Evolutionary conservation across 495 filamentous ascomycete species (phyloP).

Genomic region (Aspergillus indologenus): DNA sequence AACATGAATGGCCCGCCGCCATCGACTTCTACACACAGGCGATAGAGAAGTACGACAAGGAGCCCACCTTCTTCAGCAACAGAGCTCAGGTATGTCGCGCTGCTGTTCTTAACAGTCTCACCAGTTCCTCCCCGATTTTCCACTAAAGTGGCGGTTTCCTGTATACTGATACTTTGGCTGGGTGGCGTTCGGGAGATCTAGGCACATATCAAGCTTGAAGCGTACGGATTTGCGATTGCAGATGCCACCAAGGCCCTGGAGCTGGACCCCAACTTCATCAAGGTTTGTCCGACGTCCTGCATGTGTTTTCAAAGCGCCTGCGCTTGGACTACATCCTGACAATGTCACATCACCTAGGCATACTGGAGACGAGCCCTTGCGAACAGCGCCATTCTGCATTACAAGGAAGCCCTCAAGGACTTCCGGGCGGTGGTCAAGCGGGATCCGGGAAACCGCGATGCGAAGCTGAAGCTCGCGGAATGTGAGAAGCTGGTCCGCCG

Average conservation of each 20-base stretch:
- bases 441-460: constrained; percentile 82
- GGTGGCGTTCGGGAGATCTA: constrained; percentile 30
- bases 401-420: constrained; percentile 83
- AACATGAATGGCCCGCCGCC: constrained; percentile 82
- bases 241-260: constrained; percentile 95
- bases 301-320: background rate
- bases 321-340: constrained; percentile 1
- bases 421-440: constrained; percentile 88
- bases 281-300: constrained; percentile 52
- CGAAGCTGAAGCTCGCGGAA: constrained; percentile 82
- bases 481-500: constrained; percentile 91
- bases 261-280: constrained; percentile 80
- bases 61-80: constrained; percentile 90
- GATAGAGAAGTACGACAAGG: constrained; percentile 78
- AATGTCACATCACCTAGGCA: constrained; percentile 53
- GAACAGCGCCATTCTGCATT: constrained; percentile 83
- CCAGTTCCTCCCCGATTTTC: background rate
- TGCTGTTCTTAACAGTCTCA: background rate
- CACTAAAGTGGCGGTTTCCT: background rate
- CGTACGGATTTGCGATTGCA: constrained; percentile 85
- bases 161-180: constrained; percentile 18
- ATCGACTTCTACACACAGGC: constrained; percentile 86
- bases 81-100: constrained; percentile 72
- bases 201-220: constrained; percentile 93
- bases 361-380: constrained; percentile 93